Evolutionary conservation across 164 flowering plant species (phyloP).

Genomic region (Chimonanthus praecox): DNA sequence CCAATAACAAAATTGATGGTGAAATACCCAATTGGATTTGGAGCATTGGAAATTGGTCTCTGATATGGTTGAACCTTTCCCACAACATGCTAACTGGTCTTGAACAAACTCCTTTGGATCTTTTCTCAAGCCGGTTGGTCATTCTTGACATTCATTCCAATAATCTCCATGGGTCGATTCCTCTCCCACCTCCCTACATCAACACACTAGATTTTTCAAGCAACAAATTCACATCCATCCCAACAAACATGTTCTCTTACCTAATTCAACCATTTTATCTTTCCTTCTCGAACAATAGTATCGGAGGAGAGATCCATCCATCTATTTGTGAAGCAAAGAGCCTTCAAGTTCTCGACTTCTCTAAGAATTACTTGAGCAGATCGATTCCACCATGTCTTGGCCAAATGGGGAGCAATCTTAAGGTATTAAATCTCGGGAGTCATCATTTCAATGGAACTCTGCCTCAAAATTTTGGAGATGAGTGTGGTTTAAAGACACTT

Average conservation of each 20-base stretch:
- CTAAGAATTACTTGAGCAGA: background rate
- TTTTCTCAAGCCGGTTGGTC: background rate
- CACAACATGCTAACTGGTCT: conserved; percentile 22
- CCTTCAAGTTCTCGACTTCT: background rate
- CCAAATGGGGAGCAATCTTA: background rate
- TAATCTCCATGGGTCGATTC: conserved; percentile 36
- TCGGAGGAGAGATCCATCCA: background rate
- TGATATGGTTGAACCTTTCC: conserved; percentile 33
- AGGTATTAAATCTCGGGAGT: background rate
- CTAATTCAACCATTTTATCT: background rate
- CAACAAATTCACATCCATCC: no score
- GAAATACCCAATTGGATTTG: conserved; percentile 38
- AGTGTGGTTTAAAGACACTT: background rate
- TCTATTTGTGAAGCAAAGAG: background rate
- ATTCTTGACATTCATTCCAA: conserved; percentile 41
- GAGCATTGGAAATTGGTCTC: conserved; percentile 11
- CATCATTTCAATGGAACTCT: background rate
- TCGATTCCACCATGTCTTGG: background rate
- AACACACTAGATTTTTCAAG: no score
- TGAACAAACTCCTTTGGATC: conserved; percentile 4
- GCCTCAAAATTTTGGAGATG: background rate
- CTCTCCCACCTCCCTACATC: conserved; percentile 3
- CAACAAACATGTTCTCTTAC: no score
- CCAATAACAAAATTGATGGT: conserved; percentile 33
- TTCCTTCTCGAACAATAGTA: background rate